These are phyloP conservation scores for Plasmodium malariae DNA, from an alignment of 169 alveolate species.

Conservation along the genomic window DNA sequence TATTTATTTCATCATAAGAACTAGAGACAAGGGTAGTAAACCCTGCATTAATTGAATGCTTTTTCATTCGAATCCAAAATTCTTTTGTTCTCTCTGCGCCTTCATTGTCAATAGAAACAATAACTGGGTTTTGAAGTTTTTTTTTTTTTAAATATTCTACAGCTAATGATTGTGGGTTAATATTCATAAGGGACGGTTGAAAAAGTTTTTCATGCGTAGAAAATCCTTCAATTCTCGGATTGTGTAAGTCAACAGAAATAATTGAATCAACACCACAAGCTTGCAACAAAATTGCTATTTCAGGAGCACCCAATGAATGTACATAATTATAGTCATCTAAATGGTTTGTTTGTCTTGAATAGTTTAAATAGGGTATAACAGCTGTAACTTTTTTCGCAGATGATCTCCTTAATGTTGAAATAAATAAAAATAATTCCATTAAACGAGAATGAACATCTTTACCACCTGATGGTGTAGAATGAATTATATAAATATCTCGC, in stretches of 20 bases:
- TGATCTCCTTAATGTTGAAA: constrained; percentile 90
- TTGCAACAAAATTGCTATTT: constrained; percentile 78
- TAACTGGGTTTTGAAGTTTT: constrained; percentile 79
- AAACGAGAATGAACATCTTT: constrained; percentile 83
- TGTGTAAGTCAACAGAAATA: constrained; percentile 87
- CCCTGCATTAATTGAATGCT: constrained; percentile 79
- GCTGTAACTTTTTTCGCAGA: constrained; percentile 91
- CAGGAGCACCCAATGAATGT: constrained; percentile 66
- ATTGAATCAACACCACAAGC: constrained; percentile 86
- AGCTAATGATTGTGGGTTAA: constrained; percentile 83
- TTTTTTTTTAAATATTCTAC: constrained; percentile 81
- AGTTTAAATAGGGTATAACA: constrained; percentile 93
- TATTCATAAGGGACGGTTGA: constrained; percentile 82
- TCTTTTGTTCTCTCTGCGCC: constrained; percentile 86
- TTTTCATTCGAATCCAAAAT: constrained; percentile 81
- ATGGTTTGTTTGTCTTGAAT: constrained; percentile 86
- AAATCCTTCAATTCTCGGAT: constrained; percentile 83
- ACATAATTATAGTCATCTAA: constrained; percentile 47
- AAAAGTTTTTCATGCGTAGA: constrained; percentile 75
- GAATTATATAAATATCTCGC: constrained; percentile 89
- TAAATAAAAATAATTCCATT: constrained; percentile 76
- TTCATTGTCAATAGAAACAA: constrained; percentile 89
- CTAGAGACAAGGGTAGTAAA: constrained; percentile 79
- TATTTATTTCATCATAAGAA: constrained; percentile 29
- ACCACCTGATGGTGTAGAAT: constrained; percentile 89